Conservation (phyloP, 306 rosid species). For the Glycine tomentella region DNA sequence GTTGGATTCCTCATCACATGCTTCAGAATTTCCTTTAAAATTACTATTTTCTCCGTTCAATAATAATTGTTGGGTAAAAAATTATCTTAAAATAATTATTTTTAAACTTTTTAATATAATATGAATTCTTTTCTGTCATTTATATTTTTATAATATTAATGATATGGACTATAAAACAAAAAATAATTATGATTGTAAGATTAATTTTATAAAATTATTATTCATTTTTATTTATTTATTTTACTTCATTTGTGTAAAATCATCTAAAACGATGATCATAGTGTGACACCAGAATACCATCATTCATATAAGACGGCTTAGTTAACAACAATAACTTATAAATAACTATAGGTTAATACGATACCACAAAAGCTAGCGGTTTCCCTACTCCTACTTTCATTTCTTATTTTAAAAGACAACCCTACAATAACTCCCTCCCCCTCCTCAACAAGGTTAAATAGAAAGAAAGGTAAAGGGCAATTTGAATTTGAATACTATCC, state of each 20-base stretch:
- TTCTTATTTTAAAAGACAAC: conserved; percentile 19
- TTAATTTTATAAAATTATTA: too few species aligned
- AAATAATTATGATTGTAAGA: too few species aligned
- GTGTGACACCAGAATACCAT: too few species aligned
- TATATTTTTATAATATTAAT: too few species aligned
- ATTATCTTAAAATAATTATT: too few species aligned
- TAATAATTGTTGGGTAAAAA: too few species aligned
- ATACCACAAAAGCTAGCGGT: conserved; percentile 35
- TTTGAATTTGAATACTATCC: background rate
- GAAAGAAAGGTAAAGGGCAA: conserved; percentile 22
- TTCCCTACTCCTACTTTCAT: conserved; percentile 35
- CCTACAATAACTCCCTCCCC: background rate
- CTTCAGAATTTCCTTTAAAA: conserved; percentile 42
- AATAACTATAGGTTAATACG: background rate
- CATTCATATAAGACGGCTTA: background rate
- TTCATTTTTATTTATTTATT: too few species aligned
- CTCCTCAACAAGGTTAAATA: background rate
- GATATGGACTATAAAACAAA: too few species aligned
- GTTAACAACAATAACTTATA: background rate
- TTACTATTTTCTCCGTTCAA: background rate
- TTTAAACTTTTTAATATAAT: too few species aligned
- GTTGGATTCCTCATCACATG: conserved; percentile 68
- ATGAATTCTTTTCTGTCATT: too few species aligned
- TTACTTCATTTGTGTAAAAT: too few species aligned
- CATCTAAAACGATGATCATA: too few species aligned